Base-by-base conservation (phyloP, 2,329 filamentous ascomycete species). In the Lecanicillium sp. region DNA sequence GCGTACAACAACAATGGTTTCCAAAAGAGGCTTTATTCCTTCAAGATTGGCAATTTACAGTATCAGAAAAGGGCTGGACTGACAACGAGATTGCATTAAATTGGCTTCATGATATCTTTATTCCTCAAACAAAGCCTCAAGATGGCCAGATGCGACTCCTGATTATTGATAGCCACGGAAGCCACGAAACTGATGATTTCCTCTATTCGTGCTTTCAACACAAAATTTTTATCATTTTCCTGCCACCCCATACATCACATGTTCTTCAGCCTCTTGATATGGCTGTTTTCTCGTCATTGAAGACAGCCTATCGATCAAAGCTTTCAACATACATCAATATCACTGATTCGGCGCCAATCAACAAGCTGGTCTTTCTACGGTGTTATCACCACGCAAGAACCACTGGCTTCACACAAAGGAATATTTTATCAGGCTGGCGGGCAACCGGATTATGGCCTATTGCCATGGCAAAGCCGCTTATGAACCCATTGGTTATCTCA, bases 61-160 rank as follows among this genome's bases (percentile, higher is more conserved):
- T 38, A 15, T 45, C 43, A 17, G 40, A 40, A 4, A 51, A 49
- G 33, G 46, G 48, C 20, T 53, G 36, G 47, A 52, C 45, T 9
- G 44, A 17, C 13, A 46, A 52, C 35, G 29, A 30, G 6, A 30
- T 30, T 7, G 29, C 29, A 29, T 44, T 27, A 42, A 12, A 42
- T 9, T 51, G 38, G 48, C 38, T 53, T n/a, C n/a, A 30, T 7
- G 16, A 15, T n/a, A 30, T 30, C 6, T 30, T 30, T 35, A 27
- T 40, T 28, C 39, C 39, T 22, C n/a, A 15, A 13, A 41, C 38
- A 16, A 29, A 2, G 9, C 38, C 38, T 19, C 11, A 16, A 4
- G n/a, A 3, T 15, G 19, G 13, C 15, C 13, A 22, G 11, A 9
- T 20, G 20, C 35, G 34, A 12, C 19, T 30, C 4, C 13, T 42